Conservation (phyloP, 2,329 filamentous ascomycete species). For the Colletotrichum cordylinicola region DNA sequence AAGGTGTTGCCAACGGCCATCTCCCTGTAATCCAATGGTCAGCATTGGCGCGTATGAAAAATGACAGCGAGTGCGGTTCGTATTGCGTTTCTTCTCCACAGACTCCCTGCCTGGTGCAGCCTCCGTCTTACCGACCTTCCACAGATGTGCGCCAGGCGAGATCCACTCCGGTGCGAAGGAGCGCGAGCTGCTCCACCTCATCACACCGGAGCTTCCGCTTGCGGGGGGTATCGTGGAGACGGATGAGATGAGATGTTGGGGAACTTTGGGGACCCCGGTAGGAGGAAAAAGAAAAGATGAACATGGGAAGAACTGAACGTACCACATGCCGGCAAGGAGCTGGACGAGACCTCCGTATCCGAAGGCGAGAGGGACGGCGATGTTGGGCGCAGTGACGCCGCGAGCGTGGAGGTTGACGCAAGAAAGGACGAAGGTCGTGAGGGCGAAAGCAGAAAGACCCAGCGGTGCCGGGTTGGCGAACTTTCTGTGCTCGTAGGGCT, state of each 20-base stretch:
- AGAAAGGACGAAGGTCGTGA: slow-evolving; percentile 83
- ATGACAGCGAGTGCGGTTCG: neutral
- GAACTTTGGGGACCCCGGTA: neutral
- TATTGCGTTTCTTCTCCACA: slow-evolving; percentile 1
- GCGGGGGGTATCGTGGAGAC: slow-evolving; percentile 16
- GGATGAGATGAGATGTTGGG: slow-evolving; percentile 19
- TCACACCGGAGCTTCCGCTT: slow-evolving; percentile 6
- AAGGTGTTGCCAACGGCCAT: slow-evolving; percentile 90
- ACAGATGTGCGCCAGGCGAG: neutral
- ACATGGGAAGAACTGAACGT: slow-evolving; percentile 37
- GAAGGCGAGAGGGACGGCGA: slow-evolving; percentile 73
- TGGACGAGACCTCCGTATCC: slow-evolving; percentile 82
- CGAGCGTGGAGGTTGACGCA: slow-evolving; percentile 74
- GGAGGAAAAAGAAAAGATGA: neutral
- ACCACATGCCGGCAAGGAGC: slow-evolving; percentile 87
- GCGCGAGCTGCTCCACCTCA: neutral
- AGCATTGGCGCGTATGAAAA: slow-evolving; percentile 4
- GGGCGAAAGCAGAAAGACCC: slow-evolving; percentile 78
- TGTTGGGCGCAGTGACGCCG: slow-evolving; percentile 64
- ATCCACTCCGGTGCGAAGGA: slow-evolving; percentile 14
- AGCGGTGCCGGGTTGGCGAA: slow-evolving; percentile 82
- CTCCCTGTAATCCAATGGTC: slow-evolving; percentile 61
- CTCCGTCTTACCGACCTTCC: slow-evolving; percentile 1
- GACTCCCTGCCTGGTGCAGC: neutral
- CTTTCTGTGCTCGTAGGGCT: slow-evolving; percentile 69